phyloP scores from a whole-genome alignment of 192 early-diverging fungal species.

The Kappamyces sp. region DNA sequence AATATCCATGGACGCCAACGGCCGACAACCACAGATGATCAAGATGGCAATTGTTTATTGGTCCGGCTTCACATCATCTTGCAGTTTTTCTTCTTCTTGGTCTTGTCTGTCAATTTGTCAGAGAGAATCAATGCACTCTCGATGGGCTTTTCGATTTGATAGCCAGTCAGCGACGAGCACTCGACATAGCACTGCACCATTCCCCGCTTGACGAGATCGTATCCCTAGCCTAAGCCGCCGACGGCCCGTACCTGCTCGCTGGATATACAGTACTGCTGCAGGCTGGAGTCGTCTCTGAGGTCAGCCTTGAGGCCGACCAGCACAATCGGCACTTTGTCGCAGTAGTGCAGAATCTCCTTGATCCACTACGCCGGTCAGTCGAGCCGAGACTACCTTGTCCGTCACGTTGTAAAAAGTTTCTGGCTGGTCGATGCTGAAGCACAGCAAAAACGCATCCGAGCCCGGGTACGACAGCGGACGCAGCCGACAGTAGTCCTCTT shows the following conservation, averaged over 20 bases:
- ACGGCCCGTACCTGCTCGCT: not conserved
- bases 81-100: not conserved
- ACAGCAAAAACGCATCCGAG: slow-evolving; percentile 74
- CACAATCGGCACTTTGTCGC: slow-evolving; percentile 25
- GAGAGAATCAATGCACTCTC: slow-evolving; percentile 3
- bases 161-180: slow-evolving; percentile 2
- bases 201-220: not conserved
- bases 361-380: slow-evolving; percentile 26
- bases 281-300: slow-evolving; percentile 23
- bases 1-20: too few relatives aligned
- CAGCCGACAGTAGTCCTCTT: slow-evolving; percentile 86
- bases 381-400: slow-evolving; percentile 9
- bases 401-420: slow-evolving; percentile 21
- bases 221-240: not conserved
- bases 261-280: slow-evolving; percentile 2
- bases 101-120: not conserved
- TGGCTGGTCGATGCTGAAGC: slow-evolving; percentile 57
- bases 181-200: slow-evolving; percentile 5
- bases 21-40: too few relatives aligned
- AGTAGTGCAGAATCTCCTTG: slow-evolving; percentile 32
- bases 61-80: not conserved
- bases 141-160: not conserved
- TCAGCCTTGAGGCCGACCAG: slow-evolving; percentile 37
- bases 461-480: slow-evolving; percentile 79
- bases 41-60: not conserved